Evolutionary conservation across 2,329 filamentous ascomycete species (phyloP), one percentile per base, ranked within the genome.

Genomic region (Rhytidhysteron rufulum): DNA sequence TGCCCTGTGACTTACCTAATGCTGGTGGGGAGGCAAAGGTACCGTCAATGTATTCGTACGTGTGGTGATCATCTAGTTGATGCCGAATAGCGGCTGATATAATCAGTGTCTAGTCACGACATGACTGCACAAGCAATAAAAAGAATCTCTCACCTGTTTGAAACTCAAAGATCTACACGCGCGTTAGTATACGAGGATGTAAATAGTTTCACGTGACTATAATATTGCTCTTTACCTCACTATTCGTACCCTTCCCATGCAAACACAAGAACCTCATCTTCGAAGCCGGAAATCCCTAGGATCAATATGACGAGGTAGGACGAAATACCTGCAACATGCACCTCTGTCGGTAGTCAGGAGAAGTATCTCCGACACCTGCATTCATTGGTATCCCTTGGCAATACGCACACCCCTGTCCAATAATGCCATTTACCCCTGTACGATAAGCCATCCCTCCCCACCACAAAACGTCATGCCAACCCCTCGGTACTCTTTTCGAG

Each of bases 231-330:
- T 36, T 4, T 30, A 38, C 35, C 16, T 38, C 9, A 20, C 31
- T 41, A 19, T 37, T 37, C 20, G 39, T 30, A 6, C 39, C 39
- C 13, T 21, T 13, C 17, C 39, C 39, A 31, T 41, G 39, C 19
- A 41, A 19, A 18, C 39, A 41, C 11, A 41, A 34, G 24, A 41
- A 41, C 4, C 27, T 9, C 39, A 41, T 41, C 29, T n/a, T 43
- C 20, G 24, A 30, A n/a, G n/a, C n/a, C n/a, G n/a, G n/a, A n/a
- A n/a, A n/a, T n/a, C n/a, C n/a, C n/a, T n/a, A n/a, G n/a, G n/a
- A n/a, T n/a, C n/a, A n/a, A n/a, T n/a, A n/a, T n/a, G n/a, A n/a
- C n/a, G n/a, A n/a, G n/a, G n/a, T n/a, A n/a, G n/a, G n/a, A n/a
- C n/a, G n/a, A n/a, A n/a, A n/a, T n/a, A n/a, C n/a, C n/a, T n/a